phyloP scores from a whole-genome alignment of 1,284 basidiomycete genomes.

The Mycena citricolor region DNA sequence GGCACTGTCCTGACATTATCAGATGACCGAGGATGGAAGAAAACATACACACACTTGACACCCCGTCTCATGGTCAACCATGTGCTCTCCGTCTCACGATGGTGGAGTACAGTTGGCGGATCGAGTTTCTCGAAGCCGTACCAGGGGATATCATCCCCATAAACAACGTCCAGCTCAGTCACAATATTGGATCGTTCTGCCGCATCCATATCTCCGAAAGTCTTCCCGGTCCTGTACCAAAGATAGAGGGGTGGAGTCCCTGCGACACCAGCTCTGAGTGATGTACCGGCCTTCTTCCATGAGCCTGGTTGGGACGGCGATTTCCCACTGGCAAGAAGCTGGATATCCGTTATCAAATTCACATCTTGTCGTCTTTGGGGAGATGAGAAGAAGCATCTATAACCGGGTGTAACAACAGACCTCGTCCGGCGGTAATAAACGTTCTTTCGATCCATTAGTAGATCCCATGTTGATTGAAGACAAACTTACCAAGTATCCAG shows the following conservation, averaged over 20 bases:
- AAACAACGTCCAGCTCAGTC: slow-evolving; percentile 87
- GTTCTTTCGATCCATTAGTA: no score
- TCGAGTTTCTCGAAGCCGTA: slow-evolving; percentile 79
- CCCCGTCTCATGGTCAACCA: slow-evolving; percentile 64
- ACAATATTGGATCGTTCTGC: slow-evolving; percentile 66
- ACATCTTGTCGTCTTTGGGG: slow-evolving; percentile 62
- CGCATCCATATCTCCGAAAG: slow-evolving; percentile 53
- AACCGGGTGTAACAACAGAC: not conserved
- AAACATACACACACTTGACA: slow-evolving; percentile 54
- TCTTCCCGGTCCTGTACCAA: slow-evolving; percentile 76
- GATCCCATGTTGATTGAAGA: slow-evolving; percentile 3
- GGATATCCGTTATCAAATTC: slow-evolving; percentile 64
- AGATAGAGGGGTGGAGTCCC: slow-evolving; percentile 55
- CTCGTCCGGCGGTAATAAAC: slow-evolving; percentile 82
- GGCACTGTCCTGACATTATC: slow-evolving; percentile 43
- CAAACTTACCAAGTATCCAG: slow-evolving; percentile 54
- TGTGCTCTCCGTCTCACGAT: slow-evolving; percentile 46
- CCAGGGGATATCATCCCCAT: slow-evolving; percentile 78
- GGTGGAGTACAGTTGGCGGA: slow-evolving; percentile 49
- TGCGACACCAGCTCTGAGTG: slow-evolving; percentile 56
- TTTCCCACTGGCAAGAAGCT: slow-evolving; percentile 51
- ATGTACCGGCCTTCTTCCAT: slow-evolving; percentile 62
- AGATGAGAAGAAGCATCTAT: not conserved
- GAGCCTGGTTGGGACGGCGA: slow-evolving; percentile 44
- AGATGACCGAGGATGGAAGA: slow-evolving; percentile 2